Base-by-base conservation (phyloP, 306 rosid species). In the Lathyrus tuberosus region DNA sequence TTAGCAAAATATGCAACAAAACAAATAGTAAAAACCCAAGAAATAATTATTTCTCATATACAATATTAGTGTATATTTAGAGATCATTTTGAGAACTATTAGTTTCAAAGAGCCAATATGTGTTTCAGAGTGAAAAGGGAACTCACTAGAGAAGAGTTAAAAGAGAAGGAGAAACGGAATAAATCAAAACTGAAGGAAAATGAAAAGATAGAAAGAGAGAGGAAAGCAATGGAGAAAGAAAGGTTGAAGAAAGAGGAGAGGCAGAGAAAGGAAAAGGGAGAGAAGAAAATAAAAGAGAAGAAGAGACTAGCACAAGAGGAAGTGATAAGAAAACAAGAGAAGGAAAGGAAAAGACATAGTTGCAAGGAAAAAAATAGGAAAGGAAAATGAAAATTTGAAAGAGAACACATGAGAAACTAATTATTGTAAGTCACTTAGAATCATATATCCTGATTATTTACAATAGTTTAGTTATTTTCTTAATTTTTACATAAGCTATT, bases 121-220 rank as follows among this genome's bases (percentile, higher is more conserved):
- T 86, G 88, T 56, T 83, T 86, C 80, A 79, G 43, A 69, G 46
- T 81, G 57, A 48, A 65, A 26, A 81, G 74, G 78, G 78, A 84
- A 43, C 62, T 75, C 16, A 81, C 69, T 1, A 79, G 62, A 71
- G 76, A 83, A 43, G 96, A 83, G 47, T 24, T 70, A 43, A 83
- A 74, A 69, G 81, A 86, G 84, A 82, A 62, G 10, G 83, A 72
- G 52, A 76, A 52, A 80, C 64, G 48, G 14, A 74, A 57, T 44
- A 87, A 63, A 61, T 82, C 78, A 11, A 43, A 43, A 12, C 5
- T 12, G 48, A 5, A 66, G 30, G 67, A 51, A 70, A 52, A 66
- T 42, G 56, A 69, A 56, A 71, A 68, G 54, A 38, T 35, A 9
- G 65, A 48, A 22, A 67, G 49, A n/a, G 70, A 76, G 74, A 77